phyloP scores from a whole-genome alignment of 208 protist genomes.

The Acanthamoeba healyi region DNA sequence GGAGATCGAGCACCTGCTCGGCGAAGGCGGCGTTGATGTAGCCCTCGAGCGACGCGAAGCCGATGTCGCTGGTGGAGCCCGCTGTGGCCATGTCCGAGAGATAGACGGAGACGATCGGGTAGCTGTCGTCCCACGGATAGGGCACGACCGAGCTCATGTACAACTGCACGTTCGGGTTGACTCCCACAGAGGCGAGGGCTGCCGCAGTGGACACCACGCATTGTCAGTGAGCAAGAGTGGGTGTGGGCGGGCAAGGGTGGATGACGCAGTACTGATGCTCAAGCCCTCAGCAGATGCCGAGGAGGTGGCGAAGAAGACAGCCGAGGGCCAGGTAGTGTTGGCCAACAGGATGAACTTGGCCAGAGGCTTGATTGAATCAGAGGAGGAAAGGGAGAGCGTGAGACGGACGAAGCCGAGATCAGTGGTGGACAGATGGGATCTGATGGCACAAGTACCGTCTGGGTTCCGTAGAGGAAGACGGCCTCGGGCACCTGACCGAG shows the following conservation, averaged over 20 bases:
- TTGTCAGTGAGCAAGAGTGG: not conserved
- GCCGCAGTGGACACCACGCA: too few relatives aligned
- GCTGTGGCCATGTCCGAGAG: not conserved
- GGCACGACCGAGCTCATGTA: not conserved
- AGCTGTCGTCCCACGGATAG: not conserved
- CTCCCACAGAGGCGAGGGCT: not conserved
- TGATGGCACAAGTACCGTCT: too few relatives aligned
- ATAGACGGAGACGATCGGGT: not conserved
- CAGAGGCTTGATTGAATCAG: too few relatives aligned
- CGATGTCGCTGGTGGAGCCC: not conserved
- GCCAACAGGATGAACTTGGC: not conserved
- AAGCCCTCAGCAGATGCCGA: not conserved
- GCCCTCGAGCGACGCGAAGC: not conserved
- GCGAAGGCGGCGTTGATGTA: not conserved
- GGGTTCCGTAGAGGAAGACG: constrained; percentile 11
- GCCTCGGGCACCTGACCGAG: not conserved
- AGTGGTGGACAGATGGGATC: too few relatives aligned
- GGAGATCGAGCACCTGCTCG: not conserved
- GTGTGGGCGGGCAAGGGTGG: not conserved
- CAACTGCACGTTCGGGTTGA: not conserved
- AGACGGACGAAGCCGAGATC: too few relatives aligned
- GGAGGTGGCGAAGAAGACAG: not conserved
- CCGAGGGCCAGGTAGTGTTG: not conserved
- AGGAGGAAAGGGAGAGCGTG: not conserved
- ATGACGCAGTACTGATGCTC: not conserved